Percentiles rank a stretch among this genome's conserved stretches.
Evolutionary conservation across 768 basidiomycete species (phyloP).

Genomic region (Pleurotus djamor): DNA sequence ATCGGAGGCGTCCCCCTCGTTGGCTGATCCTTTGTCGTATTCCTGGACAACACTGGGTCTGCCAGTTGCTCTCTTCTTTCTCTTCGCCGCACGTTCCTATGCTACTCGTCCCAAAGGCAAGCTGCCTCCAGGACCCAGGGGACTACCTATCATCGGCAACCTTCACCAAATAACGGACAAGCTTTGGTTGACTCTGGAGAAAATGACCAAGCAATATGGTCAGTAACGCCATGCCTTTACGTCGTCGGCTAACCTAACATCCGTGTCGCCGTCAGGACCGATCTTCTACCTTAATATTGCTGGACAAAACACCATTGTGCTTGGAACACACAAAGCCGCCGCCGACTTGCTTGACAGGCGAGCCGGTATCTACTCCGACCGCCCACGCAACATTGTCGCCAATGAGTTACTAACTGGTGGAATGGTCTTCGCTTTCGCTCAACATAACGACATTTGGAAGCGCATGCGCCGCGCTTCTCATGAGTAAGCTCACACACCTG

Average conservation of each 20-base stretch:
- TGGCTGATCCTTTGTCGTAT: not conserved
- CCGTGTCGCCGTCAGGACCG: conserved; percentile 2
- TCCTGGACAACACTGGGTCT: not conserved
- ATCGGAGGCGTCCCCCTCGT: not conserved
- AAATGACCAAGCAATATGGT: conserved; percentile 19
- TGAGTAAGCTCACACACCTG: conserved; percentile 10
- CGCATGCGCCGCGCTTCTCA: conserved; percentile 10
- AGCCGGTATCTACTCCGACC: conserved; percentile 19
- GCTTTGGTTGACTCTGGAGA: conserved; percentile 13
- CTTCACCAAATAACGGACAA: conserved; percentile 13
- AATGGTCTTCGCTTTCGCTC: conserved; percentile 12
- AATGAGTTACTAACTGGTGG: conserved; percentile 19
- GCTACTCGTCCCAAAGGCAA: conserved; percentile 2
- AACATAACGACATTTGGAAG: conserved; percentile 13
- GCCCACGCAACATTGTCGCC: conserved; percentile 21
- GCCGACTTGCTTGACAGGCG: conserved; percentile 19
- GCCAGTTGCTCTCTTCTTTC: not conserved
- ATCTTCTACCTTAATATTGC: conserved; percentile 14
- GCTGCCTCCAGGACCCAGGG: conserved; percentile 16
- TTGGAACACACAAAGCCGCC: conserved; percentile 12
- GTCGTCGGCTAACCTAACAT: not conserved
- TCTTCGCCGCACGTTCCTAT: conserved; percentile 1
- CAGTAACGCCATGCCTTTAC: not conserved
- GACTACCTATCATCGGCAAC: conserved; percentile 14
- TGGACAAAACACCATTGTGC: conserved; percentile 14